Evolutionary conservation across 176 grass and related monocot species (phyloP).

Genomic region (Aegilops longissima): DNA sequence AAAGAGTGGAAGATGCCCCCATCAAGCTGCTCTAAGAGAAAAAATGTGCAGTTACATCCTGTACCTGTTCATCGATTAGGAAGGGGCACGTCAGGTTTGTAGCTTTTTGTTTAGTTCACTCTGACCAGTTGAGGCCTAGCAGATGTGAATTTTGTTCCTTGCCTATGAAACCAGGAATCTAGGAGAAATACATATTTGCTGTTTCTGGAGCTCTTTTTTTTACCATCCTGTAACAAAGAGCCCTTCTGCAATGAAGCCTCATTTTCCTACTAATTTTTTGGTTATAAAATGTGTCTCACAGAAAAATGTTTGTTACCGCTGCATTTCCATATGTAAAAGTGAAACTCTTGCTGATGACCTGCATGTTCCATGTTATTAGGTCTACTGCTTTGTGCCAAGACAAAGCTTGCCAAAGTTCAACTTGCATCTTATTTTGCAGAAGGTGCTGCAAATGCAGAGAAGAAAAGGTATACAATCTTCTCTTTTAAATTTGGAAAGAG

Average conservation of each 20-base stretch:
- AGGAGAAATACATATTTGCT: not conserved
- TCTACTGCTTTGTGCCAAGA: slow-evolving; percentile 91
- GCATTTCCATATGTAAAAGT: not conserved
- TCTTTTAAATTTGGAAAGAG: slow-evolving; percentile 2
- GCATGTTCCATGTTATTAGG: slow-evolving; percentile 49
- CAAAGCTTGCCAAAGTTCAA: slow-evolving; percentile 73
- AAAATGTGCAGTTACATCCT: slow-evolving; percentile 51
- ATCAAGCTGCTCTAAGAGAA: slow-evolving; percentile 30
- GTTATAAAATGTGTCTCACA: not conserved
- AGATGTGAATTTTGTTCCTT: not conserved
- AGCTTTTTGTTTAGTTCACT: slow-evolving; percentile 24
- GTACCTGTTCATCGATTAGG: slow-evolving; percentile 90
- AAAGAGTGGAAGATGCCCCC: slow-evolving; percentile 63
- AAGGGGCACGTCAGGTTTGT: slow-evolving; percentile 89
- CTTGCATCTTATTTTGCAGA: slow-evolving; percentile 92
- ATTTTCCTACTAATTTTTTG: not conserved
- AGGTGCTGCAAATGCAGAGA: slow-evolving; percentile 51
- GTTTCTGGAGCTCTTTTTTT: not conserved
- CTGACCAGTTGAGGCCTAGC: slow-evolving; percentile 13
- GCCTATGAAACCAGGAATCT: slow-evolving; percentile 1
- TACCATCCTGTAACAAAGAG: not conserved
- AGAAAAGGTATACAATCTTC: slow-evolving; percentile 39
- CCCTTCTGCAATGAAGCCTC: not conserved
- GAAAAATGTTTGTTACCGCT: not conserved
- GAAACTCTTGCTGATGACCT: slow-evolving; percentile 20